Evolutionary conservation across 345 rosid genomes (phyloP).

Genomic region (Anacardium occidentale): DNA sequence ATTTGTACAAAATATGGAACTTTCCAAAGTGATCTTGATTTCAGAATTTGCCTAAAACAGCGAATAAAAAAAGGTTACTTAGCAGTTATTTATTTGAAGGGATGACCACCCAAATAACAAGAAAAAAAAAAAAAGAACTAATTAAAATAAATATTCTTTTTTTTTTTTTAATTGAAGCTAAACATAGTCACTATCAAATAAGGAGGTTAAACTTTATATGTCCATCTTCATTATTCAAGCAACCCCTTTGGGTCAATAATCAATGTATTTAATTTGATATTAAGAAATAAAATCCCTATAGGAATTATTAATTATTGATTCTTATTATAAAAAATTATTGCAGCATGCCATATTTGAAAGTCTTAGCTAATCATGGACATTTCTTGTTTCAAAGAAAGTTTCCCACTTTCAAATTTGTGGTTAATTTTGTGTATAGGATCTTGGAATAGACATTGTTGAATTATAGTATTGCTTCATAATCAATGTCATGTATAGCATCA

Average conservation of each 20-base stretch:
- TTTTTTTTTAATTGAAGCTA: too few relatives aligned
- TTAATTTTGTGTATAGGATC: constrained; percentile 29
- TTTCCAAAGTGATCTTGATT: constrained; percentile 15
- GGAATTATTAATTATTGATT: not conserved
- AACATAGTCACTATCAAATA: too few relatives aligned
- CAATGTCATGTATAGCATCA: constrained; percentile 4
- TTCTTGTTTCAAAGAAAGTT: constrained; percentile 17
- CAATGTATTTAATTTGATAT: not conserved
- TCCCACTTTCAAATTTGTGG: constrained; percentile 11
- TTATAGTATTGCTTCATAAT: constrained; percentile 21
- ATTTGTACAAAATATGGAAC: constrained; percentile 16
- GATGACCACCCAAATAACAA: constrained; percentile 13
- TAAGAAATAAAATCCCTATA: constrained; percentile 18
- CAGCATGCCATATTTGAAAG: constrained; percentile 13
- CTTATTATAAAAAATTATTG: constrained; percentile 24
- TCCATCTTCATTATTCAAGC: too few relatives aligned
- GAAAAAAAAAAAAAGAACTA: not conserved
- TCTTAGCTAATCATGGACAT: constrained; percentile 17
- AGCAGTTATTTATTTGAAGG: constrained; percentile 5
- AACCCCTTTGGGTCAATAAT: not conserved
- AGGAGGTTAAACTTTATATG: too few relatives aligned
- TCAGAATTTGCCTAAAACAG: constrained; percentile 23
- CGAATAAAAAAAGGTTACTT: not conserved
- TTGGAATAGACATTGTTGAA: constrained; percentile 20
- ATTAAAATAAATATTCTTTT: not conserved